A percentile compares a stretch with the other conserved stretches of the same genome.
Evolutionary conservation across 352 stramenopile species (phyloP).

Genomic region (Phytopythium oedochilum): DNA sequence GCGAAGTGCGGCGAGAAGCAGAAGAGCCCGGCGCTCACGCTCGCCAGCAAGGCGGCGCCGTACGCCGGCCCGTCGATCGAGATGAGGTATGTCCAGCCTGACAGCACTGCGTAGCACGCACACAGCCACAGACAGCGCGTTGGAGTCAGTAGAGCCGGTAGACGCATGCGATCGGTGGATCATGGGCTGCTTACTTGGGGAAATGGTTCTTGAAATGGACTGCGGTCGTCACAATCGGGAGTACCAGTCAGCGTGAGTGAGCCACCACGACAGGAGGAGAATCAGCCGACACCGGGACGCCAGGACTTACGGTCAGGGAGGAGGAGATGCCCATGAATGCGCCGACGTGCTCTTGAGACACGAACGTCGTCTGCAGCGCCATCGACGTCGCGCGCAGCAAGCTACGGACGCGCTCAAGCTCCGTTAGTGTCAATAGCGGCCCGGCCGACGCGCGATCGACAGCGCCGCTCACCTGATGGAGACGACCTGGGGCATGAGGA

Average conservation of each 20-base stretch:
- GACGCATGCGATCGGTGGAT: not conserved
- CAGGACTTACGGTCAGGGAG: constrained; percentile 50
- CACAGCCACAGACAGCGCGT: not conserved
- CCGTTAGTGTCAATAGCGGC: not conserved
- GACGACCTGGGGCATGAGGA: constrained; percentile 64
- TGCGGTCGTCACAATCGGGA: constrained; percentile 11
- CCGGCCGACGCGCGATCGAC: not conserved
- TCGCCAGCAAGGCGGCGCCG: constrained; percentile 57
- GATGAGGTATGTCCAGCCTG: constrained; percentile 69
- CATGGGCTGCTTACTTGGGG: constrained; percentile 41
- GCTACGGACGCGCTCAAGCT: constrained; percentile 12
- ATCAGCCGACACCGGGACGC: no score
- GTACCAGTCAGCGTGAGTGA: not conserved
- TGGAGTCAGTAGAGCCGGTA: not conserved
- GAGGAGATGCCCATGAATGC: constrained; percentile 80
- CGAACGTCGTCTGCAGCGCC: constrained; percentile 63
- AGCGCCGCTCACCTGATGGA: constrained; percentile 39
- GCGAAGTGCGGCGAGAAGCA: constrained; percentile 64
- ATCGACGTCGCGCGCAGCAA: constrained; percentile 80
- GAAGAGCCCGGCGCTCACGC: constrained; percentile 49
- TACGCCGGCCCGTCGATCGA: constrained; percentile 68
- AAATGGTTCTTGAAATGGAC: constrained; percentile 76
- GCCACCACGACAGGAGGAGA: not conserved
- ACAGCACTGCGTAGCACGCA: constrained; percentile 43
- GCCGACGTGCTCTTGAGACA: constrained; percentile 61